These are phyloP conservation scores for Mycena albidolilacea DNA, from an alignment of 768 basidiomycete species.

Conservation along the genomic window DNA sequence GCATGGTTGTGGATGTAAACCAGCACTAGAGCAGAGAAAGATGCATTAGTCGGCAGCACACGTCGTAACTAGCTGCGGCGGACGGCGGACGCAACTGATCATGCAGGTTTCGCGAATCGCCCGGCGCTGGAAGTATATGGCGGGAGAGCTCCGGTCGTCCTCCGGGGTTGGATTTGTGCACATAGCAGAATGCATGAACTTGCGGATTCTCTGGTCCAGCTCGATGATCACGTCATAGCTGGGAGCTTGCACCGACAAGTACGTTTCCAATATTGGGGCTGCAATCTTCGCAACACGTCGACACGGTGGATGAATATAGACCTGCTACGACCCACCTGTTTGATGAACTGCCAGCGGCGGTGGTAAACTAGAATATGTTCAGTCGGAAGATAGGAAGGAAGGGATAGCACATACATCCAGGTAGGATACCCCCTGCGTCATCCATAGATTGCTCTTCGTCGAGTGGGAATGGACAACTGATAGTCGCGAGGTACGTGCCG, in stretches of 20 bases:
- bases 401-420: not conserved
- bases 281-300: constrained; percentile 2
- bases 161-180: not conserved
- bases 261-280: constrained; percentile 15
- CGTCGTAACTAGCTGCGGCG: not conserved
- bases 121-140: constrained; percentile 4
- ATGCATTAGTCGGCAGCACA: not conserved
- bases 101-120: constrained; percentile 6
- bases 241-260: not conserved
- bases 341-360: constrained; percentile 26
- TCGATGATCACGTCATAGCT: constrained; percentile 18
- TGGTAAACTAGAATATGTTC: constrained; percentile 3
- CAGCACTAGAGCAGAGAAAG: constrained; percentile 8
- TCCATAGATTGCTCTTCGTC: constrained; percentile 1
- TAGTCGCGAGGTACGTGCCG: constrained; percentile 5
- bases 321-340: constrained; percentile 5
- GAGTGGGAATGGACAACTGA: constrained; percentile 26
- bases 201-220: constrained; percentile 25
- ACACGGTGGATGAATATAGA: not conserved
- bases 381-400: not conserved
- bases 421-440: not conserved
- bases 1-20: constrained; percentile 26
- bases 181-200: constrained; percentile 22
- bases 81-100: constrained; percentile 2
- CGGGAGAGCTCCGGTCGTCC: constrained; percentile 1